Evolutionary conservation across 2,329 filamentous ascomycete genomes (phyloP).

Genomic region (Pyrenophora teres): DNA sequence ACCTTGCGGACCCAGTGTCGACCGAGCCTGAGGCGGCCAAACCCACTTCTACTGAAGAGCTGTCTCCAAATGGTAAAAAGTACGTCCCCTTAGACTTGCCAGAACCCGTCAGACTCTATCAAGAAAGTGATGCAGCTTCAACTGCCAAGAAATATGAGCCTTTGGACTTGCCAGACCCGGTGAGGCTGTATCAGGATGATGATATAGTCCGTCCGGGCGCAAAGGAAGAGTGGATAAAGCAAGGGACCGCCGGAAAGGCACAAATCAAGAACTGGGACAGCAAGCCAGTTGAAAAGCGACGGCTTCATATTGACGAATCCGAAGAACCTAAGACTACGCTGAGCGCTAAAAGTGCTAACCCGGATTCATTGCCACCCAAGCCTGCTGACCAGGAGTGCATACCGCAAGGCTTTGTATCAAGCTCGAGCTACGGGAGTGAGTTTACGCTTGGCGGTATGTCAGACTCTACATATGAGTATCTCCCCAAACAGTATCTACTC

Average conservation of each 20-base stretch:
- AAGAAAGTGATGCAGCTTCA: constrained; percentile 9
- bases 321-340: constrained; percentile 14
- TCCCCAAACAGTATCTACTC: constrained; percentile 55
- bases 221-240: constrained; percentile 7
- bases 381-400: constrained; percentile 36
- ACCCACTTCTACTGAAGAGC: constrained; percentile 21
- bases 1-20: constrained; percentile 4
- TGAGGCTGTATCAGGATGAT: constrained; percentile 30
- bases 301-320: constrained; percentile 28
- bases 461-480: constrained; percentile 50
- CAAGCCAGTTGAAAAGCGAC: constrained; percentile 25
- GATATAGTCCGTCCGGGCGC: constrained; percentile 8
- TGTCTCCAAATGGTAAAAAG: constrained; percentile 39
- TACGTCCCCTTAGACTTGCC: constrained; percentile 41
- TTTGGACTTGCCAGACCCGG: constrained; percentile 35
- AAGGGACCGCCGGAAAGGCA: constrained; percentile 16
- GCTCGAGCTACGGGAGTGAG: constrained; percentile 51
- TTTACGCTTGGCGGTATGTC: constrained; percentile 49
- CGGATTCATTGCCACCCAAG: constrained; percentile 10
- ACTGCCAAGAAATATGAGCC: constrained; percentile 43
- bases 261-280: constrained; percentile 32
- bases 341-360: constrained; percentile 2
- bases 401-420: constrained; percentile 60
- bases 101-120: constrained; percentile 23
- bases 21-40: constrained; percentile 4